Conservation (phyloP, 192 early-diverging fungal genomes). For the Coemansia nantahalensis region DNA sequence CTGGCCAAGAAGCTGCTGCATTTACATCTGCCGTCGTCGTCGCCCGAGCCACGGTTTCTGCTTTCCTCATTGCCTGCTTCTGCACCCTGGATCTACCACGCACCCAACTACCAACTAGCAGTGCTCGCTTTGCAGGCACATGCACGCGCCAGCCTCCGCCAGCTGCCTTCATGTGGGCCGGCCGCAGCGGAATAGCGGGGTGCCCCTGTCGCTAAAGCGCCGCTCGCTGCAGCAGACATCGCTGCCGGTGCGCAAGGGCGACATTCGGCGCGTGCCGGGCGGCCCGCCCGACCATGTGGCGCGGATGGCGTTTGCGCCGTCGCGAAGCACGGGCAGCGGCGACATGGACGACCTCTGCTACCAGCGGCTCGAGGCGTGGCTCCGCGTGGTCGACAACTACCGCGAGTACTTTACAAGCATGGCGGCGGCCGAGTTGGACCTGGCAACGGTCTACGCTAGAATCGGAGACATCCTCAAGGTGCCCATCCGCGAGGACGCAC, state of each 20-base stretch:
- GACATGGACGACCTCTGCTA: slow-evolving; percentile 34
- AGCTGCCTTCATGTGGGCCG: slow-evolving; percentile 1
- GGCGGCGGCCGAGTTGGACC: slow-evolving; percentile 48
- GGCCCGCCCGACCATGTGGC: slow-evolving; percentile 1
- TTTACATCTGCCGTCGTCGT: too few relatives aligned
- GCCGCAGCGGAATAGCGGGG: neutral
- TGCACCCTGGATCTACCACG: too few relatives aligned
- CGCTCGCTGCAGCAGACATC: slow-evolving; percentile 14
- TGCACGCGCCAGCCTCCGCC: slow-evolving; percentile 1
- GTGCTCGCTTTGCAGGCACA: too few relatives aligned
- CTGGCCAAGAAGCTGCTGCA: too few relatives aligned
- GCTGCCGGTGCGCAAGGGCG: slow-evolving; percentile 40
- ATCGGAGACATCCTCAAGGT: slow-evolving; percentile 47
- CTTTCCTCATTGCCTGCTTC: too few relatives aligned
- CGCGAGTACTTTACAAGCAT: slow-evolving; percentile 47
- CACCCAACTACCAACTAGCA: too few relatives aligned
- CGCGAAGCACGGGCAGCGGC: slow-evolving; percentile 39
- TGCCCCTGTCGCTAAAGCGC: slow-evolving; percentile 8
- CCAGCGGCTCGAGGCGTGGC: slow-evolving; percentile 45
- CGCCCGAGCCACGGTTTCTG: too few relatives aligned
- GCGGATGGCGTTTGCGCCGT: slow-evolving; percentile 16
- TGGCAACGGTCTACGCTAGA: slow-evolving; percentile 50
- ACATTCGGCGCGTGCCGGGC: slow-evolving; percentile 36
- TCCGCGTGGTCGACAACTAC: slow-evolving; percentile 36
- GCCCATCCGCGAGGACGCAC: slow-evolving; percentile 23